Evolutionary conservation across 2,329 filamentous ascomycete genomes (phyloP), one percentile per base, ranked within the genome.

Genomic region (Diaporthe sp.): DNA sequence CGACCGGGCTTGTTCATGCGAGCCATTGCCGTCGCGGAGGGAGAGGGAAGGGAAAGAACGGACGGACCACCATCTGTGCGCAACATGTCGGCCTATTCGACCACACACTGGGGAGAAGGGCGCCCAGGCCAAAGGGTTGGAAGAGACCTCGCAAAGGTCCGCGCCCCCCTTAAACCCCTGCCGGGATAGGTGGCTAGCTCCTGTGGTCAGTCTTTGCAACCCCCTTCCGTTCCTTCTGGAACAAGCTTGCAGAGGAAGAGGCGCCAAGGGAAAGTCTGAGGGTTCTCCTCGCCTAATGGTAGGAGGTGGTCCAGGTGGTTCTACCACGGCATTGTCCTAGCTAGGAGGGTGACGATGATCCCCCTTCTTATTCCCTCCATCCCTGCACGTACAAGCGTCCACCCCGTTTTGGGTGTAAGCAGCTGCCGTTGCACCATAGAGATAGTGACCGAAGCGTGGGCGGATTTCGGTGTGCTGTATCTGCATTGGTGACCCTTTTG

Each of bases 221-320:
- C 31, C 62, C 44, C 62, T 39, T 53, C 62, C 31, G 44, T 51
- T 49, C 62, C 62, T 68, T 68, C 62, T 68, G 62, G 44, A 68
- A 51, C 44, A 51, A 28, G 44, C 62, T 25, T 53, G 44, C 65
- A 53, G 61, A 67, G 42, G 61, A 15, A 49, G 42, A 13, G 42
- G 61, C 61, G 44, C 46, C 59, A 67, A 51, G 44, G 62, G 31
- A 34, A 39, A 53, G 31, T 49, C 61, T 49, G 42, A 67, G 61
- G 42, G 25, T 44, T n/a, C 17, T 17, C 8, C 1, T 8, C 28
- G 15, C 28, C 17, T 34, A 34, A 7, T 10, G 25, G 25, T 9
- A 22, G 44, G 5, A 46, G 44, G 19, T 22, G 49, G 2, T 22
- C 57, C 34, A 19, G 22, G 37, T 46, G 59, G 15, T 39, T 31